Evolutionary conservation across 1,139 yeast species (phyloP).

Genomic region (Ogataea hybrid): DNA sequence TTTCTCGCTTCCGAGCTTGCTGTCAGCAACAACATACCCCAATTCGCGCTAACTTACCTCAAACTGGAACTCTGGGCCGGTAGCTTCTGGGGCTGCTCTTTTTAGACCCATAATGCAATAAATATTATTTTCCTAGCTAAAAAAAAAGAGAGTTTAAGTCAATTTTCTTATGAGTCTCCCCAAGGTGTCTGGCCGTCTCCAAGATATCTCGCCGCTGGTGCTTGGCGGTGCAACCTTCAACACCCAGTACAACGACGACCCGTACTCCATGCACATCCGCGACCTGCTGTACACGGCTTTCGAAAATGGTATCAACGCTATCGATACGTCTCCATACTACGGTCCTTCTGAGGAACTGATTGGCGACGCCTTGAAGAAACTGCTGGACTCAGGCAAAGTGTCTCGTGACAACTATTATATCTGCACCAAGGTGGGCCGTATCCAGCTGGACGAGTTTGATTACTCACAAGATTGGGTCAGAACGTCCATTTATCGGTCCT

Average conservation of each 20-base stretch:
- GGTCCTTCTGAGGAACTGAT: constrained; percentile 81
- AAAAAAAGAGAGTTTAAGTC: not conserved
- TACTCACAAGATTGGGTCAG: constrained; percentile 62
- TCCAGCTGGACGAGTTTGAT: constrained; percentile 67
- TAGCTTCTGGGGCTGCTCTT: not conserved
- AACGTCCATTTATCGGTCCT: constrained; percentile 61
- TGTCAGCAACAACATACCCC: too few relatives aligned
- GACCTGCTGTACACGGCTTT: constrained; percentile 63
- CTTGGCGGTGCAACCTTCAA: constrained; percentile 89
- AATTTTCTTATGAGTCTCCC: constrained; percentile 18
- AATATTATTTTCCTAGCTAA: not conserved
- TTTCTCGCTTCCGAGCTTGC: constrained; percentile 54
- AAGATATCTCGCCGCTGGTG: constrained; percentile 55
- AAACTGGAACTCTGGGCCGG: constrained; percentile 13
- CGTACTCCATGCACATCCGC: constrained; percentile 53
- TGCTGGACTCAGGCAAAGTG: constrained; percentile 37
- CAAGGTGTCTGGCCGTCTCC: constrained; percentile 23
- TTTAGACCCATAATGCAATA: constrained; percentile 4
- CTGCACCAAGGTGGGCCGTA: constrained; percentile 86
- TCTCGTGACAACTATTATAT: constrained; percentile 63
- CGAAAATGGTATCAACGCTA: constrained; percentile 64
- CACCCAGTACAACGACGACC: constrained; percentile 69
- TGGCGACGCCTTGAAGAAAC: constrained; percentile 58
- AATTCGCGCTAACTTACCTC: constrained; percentile 12
- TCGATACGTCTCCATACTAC: constrained; percentile 92